These are phyloP conservation scores for Stagonosporopsis vannaccii DNA, from an alignment of 2,329 filamentous ascomycete genomes.

Conservation along the genomic window DNA sequence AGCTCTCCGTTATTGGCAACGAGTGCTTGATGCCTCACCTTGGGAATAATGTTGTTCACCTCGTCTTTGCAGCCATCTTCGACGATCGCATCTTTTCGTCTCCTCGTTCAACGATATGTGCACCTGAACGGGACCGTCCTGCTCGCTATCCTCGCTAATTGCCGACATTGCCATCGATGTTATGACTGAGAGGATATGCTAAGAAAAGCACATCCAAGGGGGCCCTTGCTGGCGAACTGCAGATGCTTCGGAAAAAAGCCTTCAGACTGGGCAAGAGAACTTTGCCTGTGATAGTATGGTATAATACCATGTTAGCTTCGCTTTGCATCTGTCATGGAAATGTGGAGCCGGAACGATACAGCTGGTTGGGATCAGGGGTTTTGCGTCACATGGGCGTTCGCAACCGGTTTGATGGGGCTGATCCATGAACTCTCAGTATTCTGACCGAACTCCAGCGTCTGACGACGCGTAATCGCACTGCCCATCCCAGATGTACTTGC, in stretches of 20 bases:
- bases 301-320: not conserved
- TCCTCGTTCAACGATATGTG: too few relatives aligned
- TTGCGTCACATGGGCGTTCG: not conserved
- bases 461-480: not conserved
- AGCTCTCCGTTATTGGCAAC: too few relatives aligned
- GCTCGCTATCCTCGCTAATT: too few relatives aligned
- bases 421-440: not conserved
- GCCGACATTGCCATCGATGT: too few relatives aligned
- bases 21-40: too few relatives aligned
- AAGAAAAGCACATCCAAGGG: not conserved
- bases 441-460: not conserved
- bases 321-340: not conserved
- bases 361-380: not conserved
- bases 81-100: too few relatives aligned
- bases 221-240: not conserved
- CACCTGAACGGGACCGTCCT: too few relatives aligned
- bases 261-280: not conserved
- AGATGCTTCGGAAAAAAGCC: not conserved
- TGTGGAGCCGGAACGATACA: not conserved
- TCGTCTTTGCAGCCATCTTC: too few relatives aligned
- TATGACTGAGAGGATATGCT: too few relatives aligned
- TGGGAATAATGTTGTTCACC: too few relatives aligned
- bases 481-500: conserved; percentile 1
- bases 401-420: not conserved
- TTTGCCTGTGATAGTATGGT: not conserved